Evolutionary conservation across 2,329 filamentous ascomycete species (phyloP).

Genomic region (Cytospora piceae): DNA sequence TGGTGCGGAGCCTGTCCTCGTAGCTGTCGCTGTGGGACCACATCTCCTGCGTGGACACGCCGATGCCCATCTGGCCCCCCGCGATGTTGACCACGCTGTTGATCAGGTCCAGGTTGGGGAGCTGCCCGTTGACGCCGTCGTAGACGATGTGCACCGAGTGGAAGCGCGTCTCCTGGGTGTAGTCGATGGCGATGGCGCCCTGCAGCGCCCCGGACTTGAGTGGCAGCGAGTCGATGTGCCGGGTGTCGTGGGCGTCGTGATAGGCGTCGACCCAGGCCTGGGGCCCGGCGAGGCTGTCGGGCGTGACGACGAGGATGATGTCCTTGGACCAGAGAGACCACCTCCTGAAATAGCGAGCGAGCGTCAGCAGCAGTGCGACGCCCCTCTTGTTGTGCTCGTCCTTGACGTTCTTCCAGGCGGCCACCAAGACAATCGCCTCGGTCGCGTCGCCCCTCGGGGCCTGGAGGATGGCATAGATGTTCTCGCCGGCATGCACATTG

Average conservation of each 20-base stretch:
- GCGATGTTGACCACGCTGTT: slow-evolving; percentile 92
- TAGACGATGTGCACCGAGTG: slow-evolving; percentile 90
- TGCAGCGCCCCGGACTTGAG: slow-evolving; percentile 93
- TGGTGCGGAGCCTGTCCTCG: slow-evolving; percentile 78
- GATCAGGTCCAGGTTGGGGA: slow-evolving; percentile 94
- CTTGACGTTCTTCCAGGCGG: slow-evolving; percentile 83
- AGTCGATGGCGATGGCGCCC: slow-evolving; percentile 91
- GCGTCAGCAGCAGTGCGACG: slow-evolving; percentile 80
- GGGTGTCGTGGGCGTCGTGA: slow-evolving; percentile 81
- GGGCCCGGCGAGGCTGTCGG: slow-evolving; percentile 85
- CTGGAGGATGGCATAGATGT: slow-evolving; percentile 90
- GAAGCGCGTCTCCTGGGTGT: slow-evolving; percentile 82
- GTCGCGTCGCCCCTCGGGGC: slow-evolving; percentile 95
- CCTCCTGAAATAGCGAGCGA: slow-evolving; percentile 93
- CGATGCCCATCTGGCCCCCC: slow-evolving; percentile 88
- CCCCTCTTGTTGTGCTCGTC: slow-evolving; percentile 82
- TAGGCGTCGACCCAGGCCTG: slow-evolving; percentile 99
- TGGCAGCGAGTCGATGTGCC: slow-evolving; percentile 73
- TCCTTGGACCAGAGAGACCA: slow-evolving; percentile 99
- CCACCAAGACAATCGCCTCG: slow-evolving; percentile 91
- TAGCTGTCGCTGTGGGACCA: slow-evolving; percentile 80
- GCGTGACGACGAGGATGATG: slow-evolving; percentile 87
- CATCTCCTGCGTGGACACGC: slow-evolving; percentile 83
- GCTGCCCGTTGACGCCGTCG: slow-evolving; percentile 92
- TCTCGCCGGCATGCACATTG: slow-evolving; percentile 75